These are phyloP conservation scores for Cicer judaicum DNA, from an alignment of 306 rosid species.

Conservation along the genomic window DNA sequence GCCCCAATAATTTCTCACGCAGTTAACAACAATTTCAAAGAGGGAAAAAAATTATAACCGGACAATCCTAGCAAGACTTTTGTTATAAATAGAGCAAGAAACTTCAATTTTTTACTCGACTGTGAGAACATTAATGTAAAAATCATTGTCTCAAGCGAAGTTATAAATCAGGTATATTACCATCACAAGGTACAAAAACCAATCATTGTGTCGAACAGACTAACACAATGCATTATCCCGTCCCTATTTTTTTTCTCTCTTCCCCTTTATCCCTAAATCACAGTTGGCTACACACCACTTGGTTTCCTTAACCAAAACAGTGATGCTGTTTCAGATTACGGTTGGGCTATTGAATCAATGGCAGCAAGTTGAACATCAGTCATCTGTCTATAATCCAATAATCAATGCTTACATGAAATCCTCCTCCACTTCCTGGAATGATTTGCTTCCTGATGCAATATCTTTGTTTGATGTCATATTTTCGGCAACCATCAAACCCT, in stretches of 20 bases:
- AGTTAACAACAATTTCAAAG: neutral
- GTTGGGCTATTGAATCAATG: conserved; percentile 42
- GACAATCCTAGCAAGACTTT: conserved; percentile 3
- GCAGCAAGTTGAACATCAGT: conserved; percentile 42
- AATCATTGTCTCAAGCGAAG: conserved; percentile 44
- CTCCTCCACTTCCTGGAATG: conserved; percentile 93
- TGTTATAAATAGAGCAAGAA: conserved; percentile 17
- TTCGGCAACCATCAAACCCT: conserved; percentile 91
- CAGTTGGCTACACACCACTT: conserved; percentile 40
- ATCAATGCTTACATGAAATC: conserved; percentile 83
- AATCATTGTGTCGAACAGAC: neutral
- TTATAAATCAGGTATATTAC: conserved; percentile 23
- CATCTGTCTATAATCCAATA: conserved; percentile 44
- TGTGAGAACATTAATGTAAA: conserved; percentile 38
- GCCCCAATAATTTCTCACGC: neutral
- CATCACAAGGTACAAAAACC: conserved; percentile 44
- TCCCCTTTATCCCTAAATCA: conserved; percentile 30
- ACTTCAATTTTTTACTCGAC: conserved; percentile 39
- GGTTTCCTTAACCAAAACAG: conserved; percentile 39
- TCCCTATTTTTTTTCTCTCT: neutral
- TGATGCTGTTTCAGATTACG: conserved; percentile 44
- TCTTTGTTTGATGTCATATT: conserved; percentile 95
- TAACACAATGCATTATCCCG: neutral
- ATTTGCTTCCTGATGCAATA: conserved; percentile 77
- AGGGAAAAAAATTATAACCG: neutral